A percentile compares a stretch with the other conserved stretches of the same genome.
phyloP scores from a whole-genome alignment of 2,329 filamentous ascomycete species.

The Mycocentrospora acerina region DNA sequence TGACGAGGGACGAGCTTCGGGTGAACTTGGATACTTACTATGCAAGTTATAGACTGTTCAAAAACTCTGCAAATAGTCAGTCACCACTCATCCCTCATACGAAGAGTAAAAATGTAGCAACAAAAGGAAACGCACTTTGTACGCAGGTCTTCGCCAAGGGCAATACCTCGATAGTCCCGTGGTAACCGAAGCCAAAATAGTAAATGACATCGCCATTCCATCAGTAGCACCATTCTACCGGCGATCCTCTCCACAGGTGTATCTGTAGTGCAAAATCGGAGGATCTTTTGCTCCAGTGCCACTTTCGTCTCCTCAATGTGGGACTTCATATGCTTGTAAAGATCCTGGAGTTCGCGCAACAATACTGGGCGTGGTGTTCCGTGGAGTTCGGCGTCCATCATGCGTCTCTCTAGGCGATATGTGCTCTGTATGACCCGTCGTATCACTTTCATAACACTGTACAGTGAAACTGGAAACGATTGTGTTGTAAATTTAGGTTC shows the following conservation, averaged over 20 bases:
- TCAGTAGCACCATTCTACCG: conserved; percentile 32
- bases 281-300: conserved; percentile 34
- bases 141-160: conserved; percentile 39
- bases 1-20: too few relatives aligned
- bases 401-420: conserved; percentile 39
- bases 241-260: conserved; percentile 35
- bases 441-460: conserved; percentile 37
- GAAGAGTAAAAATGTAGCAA: too few relatives aligned
- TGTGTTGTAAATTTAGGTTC: conserved; percentile 38
- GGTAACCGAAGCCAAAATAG: conserved; percentile 45
- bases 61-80: conserved; percentile 33
- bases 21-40: too few relatives aligned
- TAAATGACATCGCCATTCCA: conserved; percentile 42
- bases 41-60: conserved; percentile 41
- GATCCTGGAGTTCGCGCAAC: conserved; percentile 32
- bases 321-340: conserved; percentile 40
- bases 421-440: conserved; percentile 40
- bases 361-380: conserved; percentile 37
- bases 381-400: conserved; percentile 37
- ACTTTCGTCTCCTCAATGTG: conserved; percentile 40
- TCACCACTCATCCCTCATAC: background rate
- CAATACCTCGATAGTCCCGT: conserved; percentile 37
- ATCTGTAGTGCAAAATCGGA: conserved; percentile 33
- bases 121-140: conserved; percentile 30
- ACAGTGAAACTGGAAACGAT: conserved; percentile 40